Conservation (phyloP, 345 rosid genomes). For the Iberis pinnata region DNA sequence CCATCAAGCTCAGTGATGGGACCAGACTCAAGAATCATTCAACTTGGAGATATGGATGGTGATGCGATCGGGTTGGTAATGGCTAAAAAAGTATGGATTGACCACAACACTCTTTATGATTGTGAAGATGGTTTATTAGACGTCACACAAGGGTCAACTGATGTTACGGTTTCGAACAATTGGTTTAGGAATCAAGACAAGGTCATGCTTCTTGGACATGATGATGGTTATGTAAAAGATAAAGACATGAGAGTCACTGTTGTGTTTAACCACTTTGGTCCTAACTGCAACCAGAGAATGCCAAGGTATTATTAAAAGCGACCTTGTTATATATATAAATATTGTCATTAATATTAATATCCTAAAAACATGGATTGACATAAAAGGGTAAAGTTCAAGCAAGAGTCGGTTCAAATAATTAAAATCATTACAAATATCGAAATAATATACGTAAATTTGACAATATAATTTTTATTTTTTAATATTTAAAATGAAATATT, state of each 20-base stretch:
- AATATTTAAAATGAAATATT: too few relatives aligned
- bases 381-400: too few relatives aligned
- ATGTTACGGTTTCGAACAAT: conserved; percentile 58
- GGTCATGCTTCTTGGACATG: conserved; percentile 82
- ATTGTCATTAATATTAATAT: too few relatives aligned
- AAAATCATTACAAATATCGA: too few relatives aligned
- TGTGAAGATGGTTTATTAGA: conserved; percentile 65
- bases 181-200: conserved; percentile 77
- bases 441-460: too few relatives aligned
- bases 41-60: conserved; percentile 50
- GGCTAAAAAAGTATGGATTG: conserved; percentile 65
- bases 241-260: conserved; percentile 62
- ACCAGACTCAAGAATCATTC: conserved; percentile 35
- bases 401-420: too few relatives aligned
- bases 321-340: too few relatives aligned
- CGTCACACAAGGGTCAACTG: conserved; percentile 53
- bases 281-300: conserved; percentile 81
- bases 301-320: conserved; percentile 55
- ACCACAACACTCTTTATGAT: conserved; percentile 58
- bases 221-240: conserved; percentile 53
- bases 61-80: conserved; percentile 62
- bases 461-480: too few relatives aligned
- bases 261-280: conserved; percentile 70
- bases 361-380: too few relatives aligned
- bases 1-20: conserved; percentile 54